phyloP scores from a whole-genome alignment of 2,329 filamentous ascomycete genomes.

The Nigrospora sphaerica region DNA sequence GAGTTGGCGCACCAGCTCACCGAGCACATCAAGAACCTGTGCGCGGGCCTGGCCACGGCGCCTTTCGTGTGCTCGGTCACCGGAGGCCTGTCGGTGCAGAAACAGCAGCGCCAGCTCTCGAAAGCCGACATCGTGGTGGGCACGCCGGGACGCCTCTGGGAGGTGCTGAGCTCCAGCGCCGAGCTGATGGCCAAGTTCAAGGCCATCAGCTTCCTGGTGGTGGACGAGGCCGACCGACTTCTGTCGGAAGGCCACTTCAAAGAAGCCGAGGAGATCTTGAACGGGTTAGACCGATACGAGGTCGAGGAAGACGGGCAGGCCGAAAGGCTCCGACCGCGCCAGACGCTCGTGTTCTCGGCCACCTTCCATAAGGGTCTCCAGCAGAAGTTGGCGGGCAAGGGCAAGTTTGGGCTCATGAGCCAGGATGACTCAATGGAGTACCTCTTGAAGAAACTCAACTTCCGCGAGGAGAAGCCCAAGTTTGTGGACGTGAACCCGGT shows the following conservation, averaged over 20 bases:
- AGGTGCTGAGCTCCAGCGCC: constrained; percentile 73
- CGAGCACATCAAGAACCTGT: constrained; percentile 73
- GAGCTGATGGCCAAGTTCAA: constrained; percentile 65
- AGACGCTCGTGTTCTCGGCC: constrained; percentile 93
- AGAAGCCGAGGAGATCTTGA: constrained; percentile 83
- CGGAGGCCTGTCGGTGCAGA: constrained; percentile 87
- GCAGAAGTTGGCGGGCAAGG: constrained; percentile 79
- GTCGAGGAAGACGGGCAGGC: constrained; percentile 42
- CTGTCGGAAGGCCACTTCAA: constrained; percentile 93
- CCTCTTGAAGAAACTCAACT: constrained; percentile 81
- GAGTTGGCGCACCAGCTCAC: constrained; percentile 90
- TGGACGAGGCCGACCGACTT: constrained; percentile 90
- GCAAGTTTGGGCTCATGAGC: constrained; percentile 58
- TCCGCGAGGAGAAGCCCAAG: constrained; percentile 74
- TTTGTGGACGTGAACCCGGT: constrained; percentile 90
- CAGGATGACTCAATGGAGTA: constrained; percentile 87
- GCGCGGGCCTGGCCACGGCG: constrained; percentile 49
- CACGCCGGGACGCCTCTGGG: constrained; percentile 90
- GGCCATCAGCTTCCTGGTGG: constrained; percentile 71
- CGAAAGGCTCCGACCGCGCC: constrained; percentile 44
- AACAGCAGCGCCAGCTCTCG: constrained; percentile 79
- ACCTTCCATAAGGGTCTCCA: constrained; percentile 91
- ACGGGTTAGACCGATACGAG: constrained; percentile 66
- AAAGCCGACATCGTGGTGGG: constrained; percentile 89
- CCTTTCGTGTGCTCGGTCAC: constrained; percentile 83